Base-by-base conservation (phyloP, 164 flowering plant genomes). In the Magnolia sinica region DNA sequence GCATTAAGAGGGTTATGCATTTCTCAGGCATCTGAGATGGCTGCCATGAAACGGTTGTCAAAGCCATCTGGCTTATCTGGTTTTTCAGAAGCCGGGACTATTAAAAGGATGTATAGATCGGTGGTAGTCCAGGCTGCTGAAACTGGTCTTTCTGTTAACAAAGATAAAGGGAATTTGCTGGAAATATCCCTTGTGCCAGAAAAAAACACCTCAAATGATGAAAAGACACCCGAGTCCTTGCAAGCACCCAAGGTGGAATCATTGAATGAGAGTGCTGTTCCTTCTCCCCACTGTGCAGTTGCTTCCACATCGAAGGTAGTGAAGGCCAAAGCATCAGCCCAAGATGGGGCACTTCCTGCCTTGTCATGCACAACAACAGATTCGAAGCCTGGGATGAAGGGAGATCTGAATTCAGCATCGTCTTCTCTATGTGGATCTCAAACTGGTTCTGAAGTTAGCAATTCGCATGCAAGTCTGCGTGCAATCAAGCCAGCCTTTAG, bases 11-110 rank as follows among this genome's bases (percentile, higher is more conserved):
- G 98, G 58, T 75, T 92, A 78, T 90, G 91, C 88, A 89, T 95
- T 58, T 90, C 98, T 69, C 98, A 93, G 83, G 98, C 98, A 59
- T 88, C 98, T 10, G 98, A 95, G 69, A 87, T 93, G 95, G 98
- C 98, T 85, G 94, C 97, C 24, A 82, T 85, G 83, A 95, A 88
- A 82, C 84, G 91, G 74, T 73, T 84, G 70, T 82, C 92, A 51
- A 93, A 86, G 75, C 84, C 90, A 73, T 71, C 78, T n/a, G 83
- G 86, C 27, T 82, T 78, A 11, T 76, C 91, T 61, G 75, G 87
- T 72, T 51, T 29, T 9, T 86, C 91, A 4, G 95, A 94, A 76
- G 86, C 85, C n/a, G 93, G 89, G 76, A 80, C 87, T 61, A 85
- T 87, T 24, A 86, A 87, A 76, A 88, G 84, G 73, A 79, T 89